Conservation (phyloP, 1,139 yeast genomes). For the Candida pseudoviswanathii region DNA sequence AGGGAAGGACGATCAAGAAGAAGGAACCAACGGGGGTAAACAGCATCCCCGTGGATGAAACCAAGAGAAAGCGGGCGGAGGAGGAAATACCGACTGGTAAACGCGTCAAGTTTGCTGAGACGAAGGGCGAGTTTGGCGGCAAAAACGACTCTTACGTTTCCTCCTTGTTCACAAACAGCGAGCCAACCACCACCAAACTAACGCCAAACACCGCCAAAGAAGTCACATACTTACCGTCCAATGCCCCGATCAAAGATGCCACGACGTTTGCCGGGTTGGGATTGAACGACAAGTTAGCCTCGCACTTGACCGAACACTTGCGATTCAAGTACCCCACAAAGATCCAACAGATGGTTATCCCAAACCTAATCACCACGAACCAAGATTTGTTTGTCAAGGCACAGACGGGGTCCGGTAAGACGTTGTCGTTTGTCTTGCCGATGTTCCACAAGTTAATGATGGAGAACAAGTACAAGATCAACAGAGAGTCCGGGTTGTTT, state of each 20-base stretch:
- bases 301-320: slow-evolving; percentile 60
- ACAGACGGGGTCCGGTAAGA: slow-evolving; percentile 96
- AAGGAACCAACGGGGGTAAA: slow-evolving; percentile 40
- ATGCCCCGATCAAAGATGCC: slow-evolving; percentile 78
- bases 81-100: slow-evolving; percentile 24
- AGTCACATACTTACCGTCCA: slow-evolving; percentile 57
- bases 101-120: slow-evolving; percentile 38
- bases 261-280: slow-evolving; percentile 75
- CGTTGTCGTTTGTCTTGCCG: slow-evolving; percentile 83
- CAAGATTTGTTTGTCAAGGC: slow-evolving; percentile 85
- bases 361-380: slow-evolving; percentile 56
- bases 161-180: slow-evolving; percentile 80
- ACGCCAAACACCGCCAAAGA: slow-evolving; percentile 22
- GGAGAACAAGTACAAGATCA: slow-evolving; percentile 46
- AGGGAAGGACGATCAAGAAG: slow-evolving; percentile 43
- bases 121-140: slow-evolving; percentile 52
- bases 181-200: slow-evolving; percentile 33
- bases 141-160: slow-evolving; percentile 69
- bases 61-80: slow-evolving; percentile 11
- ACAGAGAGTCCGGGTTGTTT: slow-evolving; percentile 81
- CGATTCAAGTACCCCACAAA: slow-evolving; percentile 74
- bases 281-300: slow-evolving; percentile 53
- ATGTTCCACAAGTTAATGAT: slow-evolving; percentile 70
- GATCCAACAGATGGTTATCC: slow-evolving; percentile 84
- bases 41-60: slow-evolving; percentile 30